Percentiles rank a stretch among this genome's conserved stretches.
These are phyloP conservation scores for Pyronema omphalodes DNA, from an alignment of 495 filamentous ascomycete genomes.

Conservation along the genomic window DNA sequence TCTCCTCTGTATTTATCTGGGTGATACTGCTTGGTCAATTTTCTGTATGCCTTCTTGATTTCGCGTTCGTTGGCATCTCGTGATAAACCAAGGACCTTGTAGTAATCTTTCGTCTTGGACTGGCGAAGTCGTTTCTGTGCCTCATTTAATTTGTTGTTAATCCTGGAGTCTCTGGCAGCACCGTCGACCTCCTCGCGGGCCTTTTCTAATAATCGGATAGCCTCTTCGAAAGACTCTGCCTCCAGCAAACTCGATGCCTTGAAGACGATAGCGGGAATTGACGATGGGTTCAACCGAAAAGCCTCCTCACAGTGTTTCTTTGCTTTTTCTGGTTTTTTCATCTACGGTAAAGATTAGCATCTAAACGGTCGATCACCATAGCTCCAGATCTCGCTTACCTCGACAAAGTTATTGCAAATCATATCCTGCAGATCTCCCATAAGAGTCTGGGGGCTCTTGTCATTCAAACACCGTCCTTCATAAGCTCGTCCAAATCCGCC, in stretches of 20 bases:
- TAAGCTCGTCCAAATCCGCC: conserved; percentile 49
- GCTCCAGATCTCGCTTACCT: conserved; percentile 35
- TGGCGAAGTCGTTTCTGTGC: conserved; percentile 70
- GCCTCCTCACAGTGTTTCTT: conserved; percentile 62
- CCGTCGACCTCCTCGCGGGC: conserved; percentile 67
- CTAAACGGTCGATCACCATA: not conserved
- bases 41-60: conserved; percentile 81
- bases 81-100: conserved; percentile 74
- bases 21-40: conserved; percentile 64
- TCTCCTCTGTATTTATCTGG: conserved; percentile 75
- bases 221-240: conserved; percentile 63
- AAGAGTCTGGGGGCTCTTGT: conserved; percentile 47
- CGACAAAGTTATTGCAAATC: conserved; percentile 72
- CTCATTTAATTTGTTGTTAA: conserved; percentile 58
- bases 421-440: conserved; percentile 53
- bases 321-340: conserved; percentile 59
- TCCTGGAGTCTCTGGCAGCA: conserved; percentile 41
- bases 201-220: conserved; percentile 53
- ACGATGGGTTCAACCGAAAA: conserved; percentile 48
- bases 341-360: conserved; percentile 29
- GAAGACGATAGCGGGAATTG: conserved; percentile 59
- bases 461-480: conserved; percentile 48
- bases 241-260: conserved; percentile 53
- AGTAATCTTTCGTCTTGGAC: conserved; percentile 94
- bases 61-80: conserved; percentile 76